phyloP scores from a whole-genome alignment of 192 early-diverging fungal species.

The Umbelopsis sp. region DNA sequence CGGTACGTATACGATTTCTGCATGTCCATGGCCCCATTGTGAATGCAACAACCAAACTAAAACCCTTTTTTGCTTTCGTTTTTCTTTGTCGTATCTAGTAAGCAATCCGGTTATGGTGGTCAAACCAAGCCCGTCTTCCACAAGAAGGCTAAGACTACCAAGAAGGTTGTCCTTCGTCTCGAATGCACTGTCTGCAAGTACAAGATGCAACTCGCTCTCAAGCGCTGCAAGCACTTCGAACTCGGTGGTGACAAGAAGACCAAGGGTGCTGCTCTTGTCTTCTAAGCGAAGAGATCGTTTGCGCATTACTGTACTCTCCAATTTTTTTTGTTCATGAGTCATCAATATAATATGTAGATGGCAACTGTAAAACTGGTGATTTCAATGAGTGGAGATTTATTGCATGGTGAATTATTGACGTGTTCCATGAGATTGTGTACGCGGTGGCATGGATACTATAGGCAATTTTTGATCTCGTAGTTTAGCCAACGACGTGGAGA shows the following conservation, averaged over 20 bases:
- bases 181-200: conserved; percentile 98
- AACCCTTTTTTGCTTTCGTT: neutral
- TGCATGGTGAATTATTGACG: neutral
- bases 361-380: neutral
- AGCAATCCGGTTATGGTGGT: conserved; percentile 99
- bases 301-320: conserved; percentile 15
- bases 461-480: neutral
- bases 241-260: conserved; percentile 99
- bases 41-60: neutral
- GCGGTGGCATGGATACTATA: neutral
- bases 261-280: conserved; percentile 83
- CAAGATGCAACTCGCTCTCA: conserved; percentile 96
- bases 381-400: neutral
- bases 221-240: conserved; percentile 99
- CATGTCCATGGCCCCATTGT: neutral
- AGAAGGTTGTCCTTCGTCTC: conserved; percentile 98
- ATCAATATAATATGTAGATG: conserved; percentile 17
- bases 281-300: conserved; percentile 56
- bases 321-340: conserved; percentile 7
- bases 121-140: conserved; percentile 99
- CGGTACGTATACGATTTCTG: conserved; percentile 20
- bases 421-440: neutral
- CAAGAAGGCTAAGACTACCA: conserved; percentile 99
- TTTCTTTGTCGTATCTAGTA: conserved; percentile 44
- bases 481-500: neutral